Evolutionary conservation across 805 yeast species (phyloP).

Genomic region (Sungouiozyma ichnusensis): DNA sequence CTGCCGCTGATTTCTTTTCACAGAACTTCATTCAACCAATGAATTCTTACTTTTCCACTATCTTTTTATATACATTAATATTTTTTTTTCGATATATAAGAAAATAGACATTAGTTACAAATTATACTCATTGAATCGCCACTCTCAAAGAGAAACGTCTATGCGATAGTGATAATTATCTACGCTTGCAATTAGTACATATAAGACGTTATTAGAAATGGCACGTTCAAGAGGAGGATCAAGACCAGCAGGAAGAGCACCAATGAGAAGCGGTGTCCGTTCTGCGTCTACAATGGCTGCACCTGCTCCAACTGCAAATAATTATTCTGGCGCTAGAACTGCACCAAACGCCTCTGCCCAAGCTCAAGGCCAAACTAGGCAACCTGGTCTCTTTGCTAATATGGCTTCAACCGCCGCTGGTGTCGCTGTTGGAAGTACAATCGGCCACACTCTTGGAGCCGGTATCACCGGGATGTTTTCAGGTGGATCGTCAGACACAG

Average conservation of each 20-base stretch:
- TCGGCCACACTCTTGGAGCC: slow-evolving; percentile 94
- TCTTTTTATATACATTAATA: too few species aligned
- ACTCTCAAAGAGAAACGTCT: too few species aligned
- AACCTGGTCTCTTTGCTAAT: slow-evolving; percentile 88
- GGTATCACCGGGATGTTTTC: slow-evolving; percentile 76
- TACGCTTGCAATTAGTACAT: too few species aligned
- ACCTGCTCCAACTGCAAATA: slow-evolving; percentile 41
- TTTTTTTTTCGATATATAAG: too few species aligned
- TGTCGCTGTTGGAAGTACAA: slow-evolving; percentile 96
- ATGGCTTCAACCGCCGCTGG: slow-evolving; percentile 99
- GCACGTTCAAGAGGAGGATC: slow-evolving; percentile 34
- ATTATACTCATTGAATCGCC: too few species aligned
- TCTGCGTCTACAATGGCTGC: slow-evolving; percentile 72
- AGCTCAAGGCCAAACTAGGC: slow-evolving; percentile 42
- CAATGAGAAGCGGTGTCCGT: slow-evolving; percentile 40
- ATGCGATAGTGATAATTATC: too few species aligned
- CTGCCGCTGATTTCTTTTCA: slow-evolving; percentile 32
- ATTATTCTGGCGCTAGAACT: slow-evolving; percentile 42
- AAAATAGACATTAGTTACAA: too few species aligned
- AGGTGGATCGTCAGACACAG: slow-evolving; percentile 52
- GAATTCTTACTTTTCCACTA: background rate
- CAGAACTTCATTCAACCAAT: background rate
- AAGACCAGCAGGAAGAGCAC: slow-evolving; percentile 37
- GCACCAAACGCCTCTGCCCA: slow-evolving; percentile 6
- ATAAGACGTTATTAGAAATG: too few species aligned